Conservation (phyloP, 495 filamentous ascomycete genomes). For the Podospora fimiseda region DNA sequence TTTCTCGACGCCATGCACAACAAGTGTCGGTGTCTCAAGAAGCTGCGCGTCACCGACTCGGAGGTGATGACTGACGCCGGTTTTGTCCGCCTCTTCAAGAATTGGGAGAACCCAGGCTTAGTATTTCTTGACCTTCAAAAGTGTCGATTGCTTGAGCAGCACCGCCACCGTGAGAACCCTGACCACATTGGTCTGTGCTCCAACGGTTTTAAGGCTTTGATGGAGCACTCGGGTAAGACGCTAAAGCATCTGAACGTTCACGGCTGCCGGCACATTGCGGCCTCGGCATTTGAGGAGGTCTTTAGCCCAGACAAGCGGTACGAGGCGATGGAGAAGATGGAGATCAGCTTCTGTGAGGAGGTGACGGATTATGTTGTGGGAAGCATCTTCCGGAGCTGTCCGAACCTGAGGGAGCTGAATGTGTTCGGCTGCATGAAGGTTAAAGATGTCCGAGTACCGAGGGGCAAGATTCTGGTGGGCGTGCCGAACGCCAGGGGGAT, state of each 20-base stretch:
- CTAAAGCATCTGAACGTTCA: constrained; percentile 63
- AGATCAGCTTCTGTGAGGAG: constrained; percentile 69
- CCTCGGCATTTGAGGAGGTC: constrained; percentile 59
- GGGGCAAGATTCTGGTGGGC: constrained; percentile 70
- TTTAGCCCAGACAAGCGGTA: constrained; percentile 58
- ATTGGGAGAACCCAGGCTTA: constrained; percentile 68
- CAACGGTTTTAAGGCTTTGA: constrained; percentile 66
- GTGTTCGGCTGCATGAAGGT: constrained; percentile 85
- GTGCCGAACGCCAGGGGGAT: constrained; percentile 60
- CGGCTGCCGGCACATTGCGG: constrained; percentile 71
- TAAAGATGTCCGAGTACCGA: constrained; percentile 60
- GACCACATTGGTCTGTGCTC: constrained; percentile 64
- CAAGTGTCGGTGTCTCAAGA: constrained; percentile 58
- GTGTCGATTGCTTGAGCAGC: constrained; percentile 66
- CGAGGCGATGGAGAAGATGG: constrained; percentile 57
- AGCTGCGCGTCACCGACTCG: constrained; percentile 73
- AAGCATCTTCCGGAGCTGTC: constrained; percentile 68
- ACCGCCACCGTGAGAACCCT: constrained; percentile 46
- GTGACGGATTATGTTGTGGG: constrained; percentile 70
- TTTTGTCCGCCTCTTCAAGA: constrained; percentile 61
- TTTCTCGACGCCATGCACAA: constrained; percentile 60
- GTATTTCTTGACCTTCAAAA: constrained; percentile 63
- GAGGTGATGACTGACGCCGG: constrained; percentile 65
- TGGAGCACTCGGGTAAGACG: constrained; percentile 68
- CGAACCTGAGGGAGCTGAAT: constrained; percentile 61